Conservation (phyloP, 192 early-diverging fungal species). For the Coemansia sp. region DNA sequence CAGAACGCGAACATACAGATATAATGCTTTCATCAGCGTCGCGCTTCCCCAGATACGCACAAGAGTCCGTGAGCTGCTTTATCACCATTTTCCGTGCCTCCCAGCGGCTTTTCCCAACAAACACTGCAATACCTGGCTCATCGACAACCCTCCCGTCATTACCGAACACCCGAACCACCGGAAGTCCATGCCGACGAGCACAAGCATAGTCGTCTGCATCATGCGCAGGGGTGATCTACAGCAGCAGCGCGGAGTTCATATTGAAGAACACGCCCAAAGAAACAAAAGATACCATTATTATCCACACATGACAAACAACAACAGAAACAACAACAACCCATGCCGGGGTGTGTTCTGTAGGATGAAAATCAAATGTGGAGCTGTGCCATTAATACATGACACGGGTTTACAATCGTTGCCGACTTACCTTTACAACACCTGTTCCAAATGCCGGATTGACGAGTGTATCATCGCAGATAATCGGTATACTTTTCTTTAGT, state of each 20-base stretch:
- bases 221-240: constrained; percentile 91
- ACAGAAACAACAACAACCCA: neutral
- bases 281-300: neutral
- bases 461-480: constrained; percentile 78
- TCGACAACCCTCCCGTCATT: constrained; percentile 71
- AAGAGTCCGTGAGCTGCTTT: constrained; percentile 61
- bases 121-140: constrained; percentile 8
- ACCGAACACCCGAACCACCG: constrained; percentile 82
- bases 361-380: too few species aligned
- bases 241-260: neutral
- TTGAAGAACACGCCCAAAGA: neutral
- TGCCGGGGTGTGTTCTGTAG: too few species aligned
- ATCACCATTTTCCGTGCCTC: constrained; percentile 75
- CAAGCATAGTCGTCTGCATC: constrained; percentile 89
- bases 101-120: constrained; percentile 69
- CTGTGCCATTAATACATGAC: too few species aligned
- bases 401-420: neutral
- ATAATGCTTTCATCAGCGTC: constrained; percentile 79
- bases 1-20: constrained; percentile 73
- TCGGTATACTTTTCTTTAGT: constrained; percentile 72
- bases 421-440: constrained; percentile 87
- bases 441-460: constrained; percentile 93
- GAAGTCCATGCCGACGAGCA: constrained; percentile 78
- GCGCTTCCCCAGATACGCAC: constrained; percentile 72
- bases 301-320: neutral